A percentile compares a stretch with the other conserved stretches of the same genome.
Evolutionary conservation across 192 early-diverging fungal genomes (phyloP).

Genomic region (Entomortierella parvispora): DNA sequence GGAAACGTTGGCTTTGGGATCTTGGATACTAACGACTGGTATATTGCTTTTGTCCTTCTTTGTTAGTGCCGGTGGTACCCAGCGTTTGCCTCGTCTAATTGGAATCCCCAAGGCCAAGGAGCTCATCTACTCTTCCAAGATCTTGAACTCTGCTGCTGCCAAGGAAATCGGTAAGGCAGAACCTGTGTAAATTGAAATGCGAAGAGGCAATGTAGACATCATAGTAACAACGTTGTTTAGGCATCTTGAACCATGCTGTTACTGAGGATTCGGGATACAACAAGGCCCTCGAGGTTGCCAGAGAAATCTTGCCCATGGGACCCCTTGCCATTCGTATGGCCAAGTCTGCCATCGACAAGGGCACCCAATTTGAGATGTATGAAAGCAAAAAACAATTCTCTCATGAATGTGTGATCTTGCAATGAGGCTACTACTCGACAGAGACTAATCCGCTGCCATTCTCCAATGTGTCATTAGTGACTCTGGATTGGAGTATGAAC

Average conservation of each 20-base stretch:
- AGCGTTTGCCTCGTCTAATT: slow-evolving; percentile 88
- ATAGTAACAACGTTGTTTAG: too few species aligned
- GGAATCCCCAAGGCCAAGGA: slow-evolving; percentile 91
- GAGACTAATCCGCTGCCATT: too few species aligned
- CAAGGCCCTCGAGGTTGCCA: slow-evolving; percentile 83
- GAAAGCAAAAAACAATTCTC: neutral
- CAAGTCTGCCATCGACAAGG: slow-evolving; percentile 89
- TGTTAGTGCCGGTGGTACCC: slow-evolving; percentile 91
- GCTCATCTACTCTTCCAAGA: slow-evolving; percentile 87
- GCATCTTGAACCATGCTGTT: slow-evolving; percentile 83
- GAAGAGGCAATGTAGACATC: too few species aligned
- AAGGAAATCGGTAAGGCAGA: slow-evolving; percentile 67
- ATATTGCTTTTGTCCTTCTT: neutral
- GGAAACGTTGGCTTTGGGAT: too few species aligned
- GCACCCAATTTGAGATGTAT: slow-evolving; percentile 81
- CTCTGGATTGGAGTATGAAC: slow-evolving; percentile 90
- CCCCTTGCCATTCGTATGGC: slow-evolving; percentile 93
- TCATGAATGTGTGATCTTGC: too few species aligned
- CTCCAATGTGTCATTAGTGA: too few species aligned
- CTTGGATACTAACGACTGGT: too few species aligned
- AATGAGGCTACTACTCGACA: too few species aligned
- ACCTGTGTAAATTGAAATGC: too few species aligned
- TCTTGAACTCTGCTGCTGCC: slow-evolving; percentile 73
- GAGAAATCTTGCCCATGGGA: slow-evolving; percentile 79
- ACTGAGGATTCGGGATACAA: slow-evolving; percentile 69